phyloP scores from a whole-genome alignment of 2,329 filamentous ascomycete genomes.

The Cryphonectria japonica region DNA sequence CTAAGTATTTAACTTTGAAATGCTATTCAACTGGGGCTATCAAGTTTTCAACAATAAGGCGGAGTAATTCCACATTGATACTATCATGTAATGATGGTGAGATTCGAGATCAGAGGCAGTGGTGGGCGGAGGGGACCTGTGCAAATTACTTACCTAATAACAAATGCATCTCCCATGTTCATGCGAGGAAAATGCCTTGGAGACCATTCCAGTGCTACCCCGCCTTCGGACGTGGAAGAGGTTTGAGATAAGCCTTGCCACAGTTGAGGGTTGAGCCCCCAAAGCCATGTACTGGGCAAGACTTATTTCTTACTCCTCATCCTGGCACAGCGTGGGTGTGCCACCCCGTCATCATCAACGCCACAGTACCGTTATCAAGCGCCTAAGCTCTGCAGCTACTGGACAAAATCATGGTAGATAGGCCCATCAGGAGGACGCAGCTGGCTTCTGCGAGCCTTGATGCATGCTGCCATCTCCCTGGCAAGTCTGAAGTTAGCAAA shows the following conservation, averaged over 20 bases:
- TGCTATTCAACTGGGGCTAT: neutral
- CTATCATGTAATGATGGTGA: neutral
- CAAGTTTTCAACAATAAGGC: neutral
- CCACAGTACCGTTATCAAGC: neutral
- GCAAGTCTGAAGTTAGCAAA: neutral
- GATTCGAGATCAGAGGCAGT: neutral
- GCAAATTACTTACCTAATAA: neutral
- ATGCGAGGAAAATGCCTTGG: neutral
- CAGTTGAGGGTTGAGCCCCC: neutral
- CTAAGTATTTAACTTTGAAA: too few species aligned
- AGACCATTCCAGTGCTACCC: neutral
- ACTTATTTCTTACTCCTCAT: neutral
- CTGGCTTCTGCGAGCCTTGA: constrained; percentile 8
- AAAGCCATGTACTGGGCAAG: neutral
- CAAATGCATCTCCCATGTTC: neutral
- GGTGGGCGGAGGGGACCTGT: neutral
- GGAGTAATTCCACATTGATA: too few species aligned
- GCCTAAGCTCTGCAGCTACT: neutral
- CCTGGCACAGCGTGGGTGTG: neutral
- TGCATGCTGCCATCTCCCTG: constrained; percentile 11
- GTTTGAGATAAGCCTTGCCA: neutral
- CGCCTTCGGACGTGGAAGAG: neutral
- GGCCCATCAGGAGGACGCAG: neutral
- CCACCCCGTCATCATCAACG: neutral
- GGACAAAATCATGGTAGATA: neutral